Evolutionary conservation across 2,329 filamentous ascomycete genomes (phyloP).

Genomic region (Stenocarpella maydis): DNA sequence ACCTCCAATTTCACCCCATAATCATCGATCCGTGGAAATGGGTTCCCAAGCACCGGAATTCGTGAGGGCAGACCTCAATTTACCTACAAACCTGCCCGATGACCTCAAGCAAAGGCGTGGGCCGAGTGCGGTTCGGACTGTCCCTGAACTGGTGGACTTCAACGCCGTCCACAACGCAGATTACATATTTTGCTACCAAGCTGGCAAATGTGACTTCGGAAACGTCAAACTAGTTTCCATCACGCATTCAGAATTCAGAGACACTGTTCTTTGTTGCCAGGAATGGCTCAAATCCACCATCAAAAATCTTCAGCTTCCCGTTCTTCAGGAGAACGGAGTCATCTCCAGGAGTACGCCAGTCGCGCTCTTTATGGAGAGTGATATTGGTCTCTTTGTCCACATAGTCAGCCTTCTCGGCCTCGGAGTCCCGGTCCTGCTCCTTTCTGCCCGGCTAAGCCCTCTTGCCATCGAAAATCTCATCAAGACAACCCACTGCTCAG

Average conservation of each 20-base stretch:
- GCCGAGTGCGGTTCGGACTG: neutral
- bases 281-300: neutral
- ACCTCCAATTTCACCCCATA: neutral
- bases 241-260: neutral
- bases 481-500: neutral
- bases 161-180: neutral
- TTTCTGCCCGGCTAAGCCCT: neutral
- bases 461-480: neutral
- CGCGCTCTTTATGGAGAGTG: neutral
- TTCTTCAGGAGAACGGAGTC: neutral
- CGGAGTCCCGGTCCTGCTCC: neutral
- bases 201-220: neutral
- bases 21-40: neutral
- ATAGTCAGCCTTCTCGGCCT: neutral
- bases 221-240: neutral
- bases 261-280: neutral
- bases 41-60: neutral
- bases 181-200: neutral
- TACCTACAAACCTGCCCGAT: neutral
- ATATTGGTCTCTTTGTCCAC: neutral
- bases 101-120: neutral
- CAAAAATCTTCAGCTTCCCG: neutral
- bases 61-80: neutral
- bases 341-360: neutral
- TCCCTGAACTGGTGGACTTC: neutral